These are phyloP conservation scores for Maudiozyma serrabonitensis DNA, from an alignment of 805 yeast genomes.

Conservation along the genomic window DNA sequence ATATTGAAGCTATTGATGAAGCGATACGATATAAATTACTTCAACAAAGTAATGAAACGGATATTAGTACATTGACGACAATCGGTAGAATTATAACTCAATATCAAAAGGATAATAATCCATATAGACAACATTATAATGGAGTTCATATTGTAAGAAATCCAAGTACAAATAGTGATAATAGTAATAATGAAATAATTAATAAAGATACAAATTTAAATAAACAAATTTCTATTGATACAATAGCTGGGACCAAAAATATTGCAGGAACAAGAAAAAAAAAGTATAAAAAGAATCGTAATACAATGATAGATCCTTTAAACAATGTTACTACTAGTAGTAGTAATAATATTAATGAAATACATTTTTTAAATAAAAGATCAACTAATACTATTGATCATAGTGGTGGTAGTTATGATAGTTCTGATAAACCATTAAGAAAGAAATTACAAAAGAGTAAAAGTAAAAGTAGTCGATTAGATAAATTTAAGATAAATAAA, in stretches of 20 bases:
- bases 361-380: background rate
- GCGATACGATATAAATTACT: background rate
- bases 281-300: background rate
- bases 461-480: background rate
- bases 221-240: constrained; percentile 1
- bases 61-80: background rate
- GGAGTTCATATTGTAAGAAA: background rate
- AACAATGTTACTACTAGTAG: too few species aligned
- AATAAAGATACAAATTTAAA: constrained; percentile 12
- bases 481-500: background rate
- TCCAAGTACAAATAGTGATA: background rate
- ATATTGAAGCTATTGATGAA: background rate
- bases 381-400: background rate
- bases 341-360: background rate
- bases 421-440: background rate
- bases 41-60: background rate
- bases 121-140: background rate
- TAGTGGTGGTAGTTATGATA: background rate
- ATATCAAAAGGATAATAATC: background rate
- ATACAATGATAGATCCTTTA: background rate
- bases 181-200: constrained; percentile 6
- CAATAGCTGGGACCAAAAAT: constrained; percentile 1
- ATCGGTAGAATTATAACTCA: background rate
- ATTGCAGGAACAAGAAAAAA: background rate
- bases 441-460: background rate